Conservation (phyloP, 1,284 basidiomycete genomes). For the Leccinum holopus region DNA sequence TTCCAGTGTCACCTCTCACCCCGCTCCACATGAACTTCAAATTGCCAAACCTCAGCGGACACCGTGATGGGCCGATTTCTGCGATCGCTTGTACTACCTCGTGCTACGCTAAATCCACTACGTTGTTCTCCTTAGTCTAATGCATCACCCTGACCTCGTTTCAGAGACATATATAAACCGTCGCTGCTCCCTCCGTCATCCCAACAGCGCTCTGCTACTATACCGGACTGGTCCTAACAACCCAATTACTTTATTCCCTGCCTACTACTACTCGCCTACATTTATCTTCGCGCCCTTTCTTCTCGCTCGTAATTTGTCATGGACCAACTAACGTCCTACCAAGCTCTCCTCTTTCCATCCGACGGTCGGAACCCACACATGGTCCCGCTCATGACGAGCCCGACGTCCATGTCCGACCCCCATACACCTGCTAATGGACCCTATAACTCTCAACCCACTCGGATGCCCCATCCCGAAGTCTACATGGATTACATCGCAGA, state of each 20-base stretch:
- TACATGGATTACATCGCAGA: constrained; percentile 83
- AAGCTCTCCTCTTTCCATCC: constrained; percentile 63
- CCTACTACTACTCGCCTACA: constrained; percentile 10
- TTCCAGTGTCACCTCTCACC: constrained; percentile 9
- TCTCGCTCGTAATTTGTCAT: constrained; percentile 35
- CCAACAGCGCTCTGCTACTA: constrained; percentile 15
- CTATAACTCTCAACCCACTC: constrained; percentile 42
- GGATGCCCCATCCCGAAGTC: constrained; percentile 77
- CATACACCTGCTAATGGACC: constrained; percentile 28
- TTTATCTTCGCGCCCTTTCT: constrained; percentile 9
- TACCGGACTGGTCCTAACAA: background rate
- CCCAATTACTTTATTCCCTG: constrained; percentile 24
- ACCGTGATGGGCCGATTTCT: constrained; percentile 16
- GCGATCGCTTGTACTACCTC: constrained; percentile 30
- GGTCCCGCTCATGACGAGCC: constrained; percentile 67
- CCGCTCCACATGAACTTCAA: constrained; percentile 22
- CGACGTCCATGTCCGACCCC: constrained; percentile 48
- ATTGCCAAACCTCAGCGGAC: constrained; percentile 3
- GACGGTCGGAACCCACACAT: constrained; percentile 69
- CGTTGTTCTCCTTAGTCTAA: constrained; percentile 20
- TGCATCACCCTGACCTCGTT: constrained; percentile 39
- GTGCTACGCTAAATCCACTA: constrained; percentile 26
- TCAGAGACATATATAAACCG: constrained; percentile 32
- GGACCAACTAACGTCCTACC: constrained; percentile 59
- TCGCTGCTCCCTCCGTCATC: constrained; percentile 12